Percentiles rank a stretch among this genome's conserved stretches.
Evolutionary conservation across 2,329 filamentous ascomycete species (phyloP).

Genomic region (Annulohypoxylon truncatum): DNA sequence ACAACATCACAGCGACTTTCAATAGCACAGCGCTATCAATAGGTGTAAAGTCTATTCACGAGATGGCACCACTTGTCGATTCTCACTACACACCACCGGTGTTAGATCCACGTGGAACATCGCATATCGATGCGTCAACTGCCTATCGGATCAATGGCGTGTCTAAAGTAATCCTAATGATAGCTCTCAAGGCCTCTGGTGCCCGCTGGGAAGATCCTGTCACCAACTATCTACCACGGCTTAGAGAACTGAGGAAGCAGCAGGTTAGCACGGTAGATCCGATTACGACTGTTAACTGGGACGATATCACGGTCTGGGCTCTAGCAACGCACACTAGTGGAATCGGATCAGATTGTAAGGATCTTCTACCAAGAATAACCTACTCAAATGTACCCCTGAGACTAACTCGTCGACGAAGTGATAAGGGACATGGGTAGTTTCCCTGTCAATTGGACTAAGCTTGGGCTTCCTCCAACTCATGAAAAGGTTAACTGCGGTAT

Average conservation of each 20-base stretch:
- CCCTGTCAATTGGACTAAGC: slow-evolving; percentile 44
- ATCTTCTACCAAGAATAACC: too few relatives aligned
- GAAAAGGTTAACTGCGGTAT: slow-evolving; percentile 52
- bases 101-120: slow-evolving; percentile 17
- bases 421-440: slow-evolving; percentile 50
- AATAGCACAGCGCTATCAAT: slow-evolving; percentile 21
- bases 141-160: slow-evolving; percentile 23
- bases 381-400: neutral
- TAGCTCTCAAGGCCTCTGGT: slow-evolving; percentile 49
- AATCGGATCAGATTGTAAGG: slow-evolving; percentile 53
- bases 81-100: slow-evolving; percentile 24
- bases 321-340: slow-evolving; percentile 61
- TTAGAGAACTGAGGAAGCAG: slow-evolving; percentile 42
- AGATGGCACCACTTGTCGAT: slow-evolving; percentile 14
- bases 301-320: slow-evolving; percentile 59
- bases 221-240: slow-evolving; percentile 58
- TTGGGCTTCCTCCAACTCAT: slow-evolving; percentile 51
- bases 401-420: slow-evolving; percentile 43
- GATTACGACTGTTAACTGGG: slow-evolving; percentile 56
- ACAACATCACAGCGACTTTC: neutral
- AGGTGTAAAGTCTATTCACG: slow-evolving; percentile 25
- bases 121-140: slow-evolving; percentile 16
- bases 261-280: slow-evolving; percentile 42
- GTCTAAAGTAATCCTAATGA: slow-evolving; percentile 41
- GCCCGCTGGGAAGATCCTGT: slow-evolving; percentile 57